Base-by-base conservation (phyloP, 1,284 basidiomycete genomes). In the Leccinum fallax region DNA sequence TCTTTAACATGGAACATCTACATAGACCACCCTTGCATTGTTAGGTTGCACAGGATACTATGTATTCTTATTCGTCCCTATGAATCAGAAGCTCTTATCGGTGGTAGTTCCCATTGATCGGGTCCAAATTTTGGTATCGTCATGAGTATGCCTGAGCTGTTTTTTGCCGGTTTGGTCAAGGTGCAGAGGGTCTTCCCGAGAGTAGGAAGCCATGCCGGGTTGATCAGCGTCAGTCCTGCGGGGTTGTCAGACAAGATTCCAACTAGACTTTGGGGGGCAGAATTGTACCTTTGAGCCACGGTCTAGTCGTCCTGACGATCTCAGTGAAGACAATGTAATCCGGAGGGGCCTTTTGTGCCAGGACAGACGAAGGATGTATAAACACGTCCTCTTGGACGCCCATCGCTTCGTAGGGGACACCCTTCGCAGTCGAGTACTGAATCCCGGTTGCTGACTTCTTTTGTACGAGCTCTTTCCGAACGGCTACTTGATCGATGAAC, bases 401-500 rank as follows among this genome's bases (percentile, higher is more conserved):
- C 53, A 96, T 75, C 0, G 95, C 92, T 62, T 84, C 85, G 76
- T 99, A 99, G 0, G 95, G 81, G 8, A 99, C 86, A 15, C 90
- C 89, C 63, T 88, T 89, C 0, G 90, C 85, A 16, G 88, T 93
- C 7, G 88, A 81, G 75, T 85, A 92, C 67, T 93, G 88, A 38
- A 81, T 77, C 5, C 90, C 93, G n/a, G 82, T 79, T 3, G 80
- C 77, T 2, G 80, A 74, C 32, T 80, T 79, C 63, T 84, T 85
- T 51, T 87, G 81, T 10, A 90, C 82, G 53, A 94, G 75, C 71
- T 98, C 96, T 69, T 94, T 95, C 19, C 97, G 88, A 24, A 97
- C 85, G 15, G 97, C 97, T 3, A 98, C 87, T 74, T 98, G 95
- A 76, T 99, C 97, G 68, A 98, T 93, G 78, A 97, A 98, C 6